phyloP scores from a whole-genome alignment of 2,329 filamentous ascomycete genomes.

The Alternaria triticimaculans region DNA sequence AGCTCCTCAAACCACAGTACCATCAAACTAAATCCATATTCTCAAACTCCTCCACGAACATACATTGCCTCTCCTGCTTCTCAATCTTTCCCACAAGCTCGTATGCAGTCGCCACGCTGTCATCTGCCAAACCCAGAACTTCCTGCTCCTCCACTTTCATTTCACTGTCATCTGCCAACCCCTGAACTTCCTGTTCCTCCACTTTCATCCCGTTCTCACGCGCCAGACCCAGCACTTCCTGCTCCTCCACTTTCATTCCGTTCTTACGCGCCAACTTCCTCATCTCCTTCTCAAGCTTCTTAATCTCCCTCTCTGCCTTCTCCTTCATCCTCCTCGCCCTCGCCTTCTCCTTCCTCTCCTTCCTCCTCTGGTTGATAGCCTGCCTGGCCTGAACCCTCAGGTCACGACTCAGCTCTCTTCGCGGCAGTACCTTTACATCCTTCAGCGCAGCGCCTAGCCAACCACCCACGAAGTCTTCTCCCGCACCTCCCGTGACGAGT shows the following conservation, averaged over 20 bases:
- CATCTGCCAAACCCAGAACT: not conserved
- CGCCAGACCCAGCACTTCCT: not conserved
- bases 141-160: not conserved
- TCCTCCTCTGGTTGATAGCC: not conserved
- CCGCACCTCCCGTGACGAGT: not conserved
- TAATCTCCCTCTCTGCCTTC: not conserved
- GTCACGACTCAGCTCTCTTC: not conserved
- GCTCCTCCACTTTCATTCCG: not conserved
- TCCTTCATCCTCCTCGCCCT: not conserved
- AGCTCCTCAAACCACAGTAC: not conserved
- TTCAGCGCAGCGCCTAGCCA: rapidly evolving
- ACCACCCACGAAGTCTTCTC: not conserved
- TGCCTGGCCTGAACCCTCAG: not conserved
- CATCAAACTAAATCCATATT: not conserved
- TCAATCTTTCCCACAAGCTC: rapidly evolving
- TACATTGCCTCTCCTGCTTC: not conserved
- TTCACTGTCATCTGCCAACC: rapidly evolving
- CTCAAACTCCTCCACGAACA: not conserved
- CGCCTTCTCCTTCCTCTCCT: not conserved
- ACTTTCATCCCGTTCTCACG: not conserved
- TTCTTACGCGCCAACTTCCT: not conserved
- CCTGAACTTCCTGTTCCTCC: not conserved
- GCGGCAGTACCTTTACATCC: not conserved
- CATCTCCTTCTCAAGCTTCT: not conserved
- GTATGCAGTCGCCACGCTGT: not conserved